Conservation (phyloP, 352 stramenopile genomes). For the Pythium apleroticum region DNA sequence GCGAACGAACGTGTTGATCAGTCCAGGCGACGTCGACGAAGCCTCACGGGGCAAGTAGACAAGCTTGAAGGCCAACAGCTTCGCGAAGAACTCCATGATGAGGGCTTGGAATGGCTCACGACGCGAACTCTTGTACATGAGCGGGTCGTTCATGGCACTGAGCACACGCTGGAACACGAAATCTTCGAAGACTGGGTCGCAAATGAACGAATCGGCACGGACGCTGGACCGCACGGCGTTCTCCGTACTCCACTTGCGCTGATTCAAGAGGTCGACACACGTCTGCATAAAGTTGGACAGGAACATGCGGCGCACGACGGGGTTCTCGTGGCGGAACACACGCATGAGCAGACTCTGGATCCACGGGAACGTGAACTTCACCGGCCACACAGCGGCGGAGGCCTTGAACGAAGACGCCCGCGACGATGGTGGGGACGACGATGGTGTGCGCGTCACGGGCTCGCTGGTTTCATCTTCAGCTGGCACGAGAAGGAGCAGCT, state of each 20-base stretch:
- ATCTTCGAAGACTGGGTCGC: slow-evolving; percentile 38
- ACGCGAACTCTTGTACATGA: slow-evolving; percentile 69
- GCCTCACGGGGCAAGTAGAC: slow-evolving; percentile 5
- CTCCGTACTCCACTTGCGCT: slow-evolving; percentile 9
- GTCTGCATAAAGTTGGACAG: slow-evolving; percentile 65
- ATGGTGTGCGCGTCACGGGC: too few relatives aligned
- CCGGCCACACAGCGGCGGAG: slow-evolving; percentile 34
- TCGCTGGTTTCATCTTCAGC: background rate
- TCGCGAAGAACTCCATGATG: slow-evolving; percentile 28
- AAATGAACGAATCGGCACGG: slow-evolving; percentile 36
- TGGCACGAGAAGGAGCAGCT: slow-evolving; percentile 24
- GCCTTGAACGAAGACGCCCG: background rate
- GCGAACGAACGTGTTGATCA: slow-evolving; percentile 34
- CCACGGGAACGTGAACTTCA: slow-evolving; percentile 76
- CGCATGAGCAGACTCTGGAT: slow-evolving; percentile 68
- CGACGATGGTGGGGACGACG: background rate
- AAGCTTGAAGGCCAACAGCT: slow-evolving; percentile 22
- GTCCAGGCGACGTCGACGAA: slow-evolving; percentile 1
- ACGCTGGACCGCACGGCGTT: background rate
- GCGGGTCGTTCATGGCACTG: slow-evolving; percentile 58
- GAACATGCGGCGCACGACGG: slow-evolving; percentile 71
- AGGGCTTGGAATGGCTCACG: slow-evolving; percentile 24
- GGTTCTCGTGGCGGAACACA: slow-evolving; percentile 77
- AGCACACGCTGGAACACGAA: slow-evolving; percentile 64
- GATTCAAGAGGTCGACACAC: slow-evolving; percentile 20